These are phyloP conservation scores for Haberlea rhodopensis DNA, from an alignment of 257 asterid genomes.

Conservation along the genomic window DNA sequence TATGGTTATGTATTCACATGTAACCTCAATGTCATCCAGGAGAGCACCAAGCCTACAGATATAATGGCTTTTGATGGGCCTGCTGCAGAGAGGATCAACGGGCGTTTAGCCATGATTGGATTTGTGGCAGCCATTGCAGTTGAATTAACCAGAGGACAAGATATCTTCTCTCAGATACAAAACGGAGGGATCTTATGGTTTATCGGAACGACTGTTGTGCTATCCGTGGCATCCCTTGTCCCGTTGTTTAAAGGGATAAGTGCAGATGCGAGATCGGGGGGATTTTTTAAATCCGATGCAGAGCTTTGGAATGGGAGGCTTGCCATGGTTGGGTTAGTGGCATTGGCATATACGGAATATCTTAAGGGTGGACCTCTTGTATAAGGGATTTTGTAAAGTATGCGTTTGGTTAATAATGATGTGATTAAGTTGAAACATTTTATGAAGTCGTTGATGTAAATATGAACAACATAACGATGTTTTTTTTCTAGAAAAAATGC, in stretches of 20 bases:
- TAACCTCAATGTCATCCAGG: conserved; percentile 7
- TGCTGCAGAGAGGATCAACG: conserved; percentile 80
- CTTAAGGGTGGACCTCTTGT: conserved; percentile 63
- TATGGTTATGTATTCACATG: neutral
- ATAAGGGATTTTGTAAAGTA: conserved; percentile 7
- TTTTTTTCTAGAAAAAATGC: too few species aligned
- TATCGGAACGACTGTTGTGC: conserved; percentile 44
- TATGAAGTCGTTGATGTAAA: too few species aligned
- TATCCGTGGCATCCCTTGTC: conserved; percentile 58
- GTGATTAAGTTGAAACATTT: too few species aligned
- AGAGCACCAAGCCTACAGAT: conserved; percentile 42
- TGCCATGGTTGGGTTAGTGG: too few species aligned
- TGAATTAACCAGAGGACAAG: too few species aligned
- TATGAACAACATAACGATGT: too few species aligned
- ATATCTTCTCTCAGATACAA: too few species aligned
- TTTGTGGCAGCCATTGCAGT: conserved; percentile 75
- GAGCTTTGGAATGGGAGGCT: too few species aligned
- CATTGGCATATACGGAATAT: conserved; percentile 77
- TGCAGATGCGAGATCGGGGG: too few species aligned
- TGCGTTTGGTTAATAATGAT: neutral
- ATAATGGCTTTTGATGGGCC: conserved; percentile 74
- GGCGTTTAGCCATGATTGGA: conserved; percentile 79
- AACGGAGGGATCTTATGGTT: conserved; percentile 65
- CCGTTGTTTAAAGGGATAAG: conserved; percentile 60
- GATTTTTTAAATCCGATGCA: too few species aligned